phyloP scores from a whole-genome alignment of 176 grass and related monocot species.

The Zoysia pacifica region DNA sequence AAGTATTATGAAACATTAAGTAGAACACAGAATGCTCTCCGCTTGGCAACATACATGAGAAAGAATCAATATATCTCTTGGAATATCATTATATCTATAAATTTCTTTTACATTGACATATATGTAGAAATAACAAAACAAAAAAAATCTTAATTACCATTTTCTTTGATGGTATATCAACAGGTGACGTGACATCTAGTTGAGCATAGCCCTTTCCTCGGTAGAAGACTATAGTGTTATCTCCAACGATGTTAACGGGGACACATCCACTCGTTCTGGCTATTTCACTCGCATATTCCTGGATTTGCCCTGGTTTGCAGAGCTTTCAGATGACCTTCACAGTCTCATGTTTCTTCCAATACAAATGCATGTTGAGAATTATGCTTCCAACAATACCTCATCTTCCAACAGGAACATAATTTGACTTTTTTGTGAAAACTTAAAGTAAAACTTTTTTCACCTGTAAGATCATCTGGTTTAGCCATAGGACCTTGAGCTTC shows the following conservation, averaged over 20 bases:
- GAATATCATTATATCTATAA: background rate
- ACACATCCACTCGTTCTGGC: conserved; percentile 70
- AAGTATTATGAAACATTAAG: background rate
- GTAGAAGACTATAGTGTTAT: conserved; percentile 81
- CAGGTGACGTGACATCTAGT: conserved; percentile 87
- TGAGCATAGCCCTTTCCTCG: conserved; percentile 86
- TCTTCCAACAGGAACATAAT: conserved; percentile 89
- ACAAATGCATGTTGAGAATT: conserved; percentile 21
- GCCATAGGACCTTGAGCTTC: conserved; percentile 68
- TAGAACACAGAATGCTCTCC: background rate
- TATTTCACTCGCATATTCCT: conserved; percentile 81
- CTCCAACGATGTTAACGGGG: conserved; percentile 67
- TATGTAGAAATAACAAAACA: background rate
- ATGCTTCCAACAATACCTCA: conserved; percentile 82
- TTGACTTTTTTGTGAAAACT: conserved; percentile 88
- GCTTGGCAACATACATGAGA: background rate
- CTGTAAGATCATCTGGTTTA: conserved; percentile 59
- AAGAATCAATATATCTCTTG: background rate
- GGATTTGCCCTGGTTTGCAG: conserved; percentile 79
- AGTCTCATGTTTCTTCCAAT: conserved; percentile 95
- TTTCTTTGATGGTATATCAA: conserved; percentile 92
- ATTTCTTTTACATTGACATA: background rate
- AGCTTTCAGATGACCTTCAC: conserved; percentile 92
- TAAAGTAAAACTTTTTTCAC: conserved; percentile 76
- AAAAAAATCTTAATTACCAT: conserved; percentile 42